These are phyloP conservation scores for Corchorus olitorius DNA, from an alignment of 345 rosid species.

Conservation along the genomic window DNA sequence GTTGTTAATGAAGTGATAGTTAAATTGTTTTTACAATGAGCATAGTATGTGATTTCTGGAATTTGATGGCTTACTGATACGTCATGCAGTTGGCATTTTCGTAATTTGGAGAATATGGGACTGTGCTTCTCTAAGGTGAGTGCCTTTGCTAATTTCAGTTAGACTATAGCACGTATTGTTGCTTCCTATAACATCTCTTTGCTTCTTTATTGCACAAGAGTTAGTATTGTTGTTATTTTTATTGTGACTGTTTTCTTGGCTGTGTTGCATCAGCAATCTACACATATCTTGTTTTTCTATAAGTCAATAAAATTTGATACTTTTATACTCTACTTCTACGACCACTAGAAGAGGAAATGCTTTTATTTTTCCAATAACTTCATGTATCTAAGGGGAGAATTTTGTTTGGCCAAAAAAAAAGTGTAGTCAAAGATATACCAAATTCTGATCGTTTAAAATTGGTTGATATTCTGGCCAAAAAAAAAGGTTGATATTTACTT, in stretches of 20 bases:
- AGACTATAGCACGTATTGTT: background rate
- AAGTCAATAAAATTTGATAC: background rate
- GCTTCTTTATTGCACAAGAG: background rate
- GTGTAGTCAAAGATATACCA: background rate
- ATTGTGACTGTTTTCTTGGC: background rate
- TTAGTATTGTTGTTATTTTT: background rate
- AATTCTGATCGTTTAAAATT: background rate
- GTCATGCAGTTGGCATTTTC: conserved; percentile 1
- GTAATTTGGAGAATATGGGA: conserved; percentile 46
- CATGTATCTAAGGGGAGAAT: background rate
- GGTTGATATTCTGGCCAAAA: no score
- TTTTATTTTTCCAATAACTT: background rate
- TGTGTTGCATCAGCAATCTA: background rate
- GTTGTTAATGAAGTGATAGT: background rate
- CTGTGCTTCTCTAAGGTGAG: conserved; percentile 49
- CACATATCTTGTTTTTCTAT: background rate
- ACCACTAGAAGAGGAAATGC: background rate
- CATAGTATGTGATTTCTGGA: background rate
- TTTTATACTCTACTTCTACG: background rate
- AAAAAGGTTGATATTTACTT: background rate
- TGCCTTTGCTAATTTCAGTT: background rate
- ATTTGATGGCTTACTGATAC: background rate
- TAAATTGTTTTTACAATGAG: background rate
- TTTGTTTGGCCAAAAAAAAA: background rate
- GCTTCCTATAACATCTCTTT: background rate